phyloP scores from a whole-genome alignment of 495 filamentous ascomycete species.

The Penicillium herquei region DNA sequence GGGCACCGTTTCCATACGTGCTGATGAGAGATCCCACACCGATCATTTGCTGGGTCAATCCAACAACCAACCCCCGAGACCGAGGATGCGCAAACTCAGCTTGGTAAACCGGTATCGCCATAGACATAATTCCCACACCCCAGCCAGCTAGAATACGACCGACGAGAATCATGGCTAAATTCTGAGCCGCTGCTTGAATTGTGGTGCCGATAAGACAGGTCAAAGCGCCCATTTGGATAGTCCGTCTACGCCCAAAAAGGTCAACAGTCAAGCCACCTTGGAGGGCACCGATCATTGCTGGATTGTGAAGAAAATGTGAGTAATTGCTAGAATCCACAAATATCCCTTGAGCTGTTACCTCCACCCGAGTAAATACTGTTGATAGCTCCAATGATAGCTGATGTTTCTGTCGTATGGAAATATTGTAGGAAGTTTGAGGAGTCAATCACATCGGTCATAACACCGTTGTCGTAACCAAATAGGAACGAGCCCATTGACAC shows the following conservation, averaged over 20 bases:
- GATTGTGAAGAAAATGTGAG: neutral
- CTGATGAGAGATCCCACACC: slow-evolving; percentile 55
- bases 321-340: neutral
- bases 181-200: slow-evolving; percentile 51
- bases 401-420: slow-evolving; percentile 47
- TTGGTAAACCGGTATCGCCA: slow-evolving; percentile 59
- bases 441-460: slow-evolving; percentile 56
- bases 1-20: slow-evolving; percentile 23
- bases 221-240: slow-evolving; percentile 54
- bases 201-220: slow-evolving; percentile 55
- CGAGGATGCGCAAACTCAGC: slow-evolving; percentile 53
- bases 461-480: slow-evolving; percentile 56
- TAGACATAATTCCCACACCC: slow-evolving; percentile 58
- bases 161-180: slow-evolving; percentile 57
- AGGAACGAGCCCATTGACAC: slow-evolving; percentile 50
- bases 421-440: slow-evolving; percentile 46
- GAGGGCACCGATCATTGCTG: slow-evolving; percentile 35
- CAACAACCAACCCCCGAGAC: slow-evolving; percentile 56
- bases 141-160: slow-evolving; percentile 62
- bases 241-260: slow-evolving; percentile 50
- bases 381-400: slow-evolving; percentile 55
- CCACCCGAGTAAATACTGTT: slow-evolving; percentile 57
- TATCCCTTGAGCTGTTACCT: slow-evolving; percentile 22
- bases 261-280: slow-evolving; percentile 40
- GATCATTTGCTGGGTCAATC: slow-evolving; percentile 60